Evolutionary conservation across 1,139 yeast species (phyloP), one percentile per base, ranked within the genome.

Genomic region (Wickerhamomyces sp.): DNA sequence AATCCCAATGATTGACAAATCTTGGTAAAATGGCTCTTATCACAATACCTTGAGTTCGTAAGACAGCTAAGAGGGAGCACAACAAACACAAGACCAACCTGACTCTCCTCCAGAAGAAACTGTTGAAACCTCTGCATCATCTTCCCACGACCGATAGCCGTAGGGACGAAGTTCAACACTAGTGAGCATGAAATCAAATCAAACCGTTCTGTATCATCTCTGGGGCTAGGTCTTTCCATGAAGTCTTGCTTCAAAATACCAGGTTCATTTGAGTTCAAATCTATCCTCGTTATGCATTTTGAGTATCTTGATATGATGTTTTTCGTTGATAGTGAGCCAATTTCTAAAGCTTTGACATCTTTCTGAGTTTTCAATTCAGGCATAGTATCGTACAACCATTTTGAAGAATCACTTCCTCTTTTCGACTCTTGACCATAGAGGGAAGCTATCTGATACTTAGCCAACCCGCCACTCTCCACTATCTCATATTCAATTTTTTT

Each of bases 401-500:
- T 86, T 1, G 96, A 89, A 0, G 96, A 87, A 62, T 91, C 98
- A 2, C 96, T 96, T 0, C 98, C 98, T 51, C 98, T 66, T 40
- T 74, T 73, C 1, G 66, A 65, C 48, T 79, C 78, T 58, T 91
- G 98, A 0, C 98, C 98, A 42, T 82, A 79, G 1, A 86, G 78
- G 1, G 96, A 88, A 0, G 98, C 98, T n/a, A 74, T 68, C 58
- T 91, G 98, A 61, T 91, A 91, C 8, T 78, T 76, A 48, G 78
- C 72, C 3, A 88, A 62, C 0, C 95, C 95, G 1, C 95, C 95
- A 43, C 80, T 68, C 43, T 66, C 72, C 10, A 69, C 67, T 4
- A 82, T 72, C 60, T 85, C 90, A 1, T 73, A 73, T 55, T 80
- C 84, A 10, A 82, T 80, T 52, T 65, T 73, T 1, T 76, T 89